Evolutionary conservation across 768 basidiomycete species (phyloP).

Genomic region (Dendrothele bispora): DNA sequence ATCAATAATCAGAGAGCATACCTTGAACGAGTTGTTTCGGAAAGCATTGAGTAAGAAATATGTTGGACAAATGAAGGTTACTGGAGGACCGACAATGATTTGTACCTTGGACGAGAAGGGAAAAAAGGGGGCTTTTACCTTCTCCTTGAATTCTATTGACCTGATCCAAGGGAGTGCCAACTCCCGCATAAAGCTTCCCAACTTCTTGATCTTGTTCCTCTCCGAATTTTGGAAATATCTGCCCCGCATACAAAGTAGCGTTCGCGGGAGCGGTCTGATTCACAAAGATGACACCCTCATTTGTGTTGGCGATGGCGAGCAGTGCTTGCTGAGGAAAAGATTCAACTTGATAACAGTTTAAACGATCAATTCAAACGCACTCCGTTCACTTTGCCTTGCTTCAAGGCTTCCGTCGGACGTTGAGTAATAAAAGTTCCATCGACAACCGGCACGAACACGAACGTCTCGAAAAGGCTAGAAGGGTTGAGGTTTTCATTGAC

Average conservation of each 20-base stretch:
- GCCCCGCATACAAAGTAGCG: constrained; percentile 11
- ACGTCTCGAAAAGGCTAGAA: constrained; percentile 26
- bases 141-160: constrained; percentile 18
- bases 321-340: constrained; percentile 15
- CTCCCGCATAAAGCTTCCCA: constrained; percentile 12
- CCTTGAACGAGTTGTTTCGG: constrained; percentile 30
- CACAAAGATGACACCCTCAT: constrained; percentile 30
- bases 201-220: constrained; percentile 8
- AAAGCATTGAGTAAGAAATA: constrained; percentile 38
- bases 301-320: constrained; percentile 20
- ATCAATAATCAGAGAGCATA: constrained; percentile 1
- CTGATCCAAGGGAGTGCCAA: constrained; percentile 13
- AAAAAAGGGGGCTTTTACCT: constrained; percentile 12
- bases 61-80: constrained; percentile 46
- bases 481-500: constrained; percentile 19
- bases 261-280: constrained; percentile 7
- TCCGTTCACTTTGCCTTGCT: constrained; percentile 29
- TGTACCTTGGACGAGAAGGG: not conserved
- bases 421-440: constrained; percentile 35
- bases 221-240: constrained; percentile 18
- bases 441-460: constrained; percentile 28
- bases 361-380: constrained; percentile 16
- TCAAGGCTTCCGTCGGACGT: constrained; percentile 27
- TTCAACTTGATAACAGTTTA: not conserved
- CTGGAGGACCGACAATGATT: constrained; percentile 15